Conservation (phyloP, 140 eudicot species). For the Ambrosia hybrid region DNA sequence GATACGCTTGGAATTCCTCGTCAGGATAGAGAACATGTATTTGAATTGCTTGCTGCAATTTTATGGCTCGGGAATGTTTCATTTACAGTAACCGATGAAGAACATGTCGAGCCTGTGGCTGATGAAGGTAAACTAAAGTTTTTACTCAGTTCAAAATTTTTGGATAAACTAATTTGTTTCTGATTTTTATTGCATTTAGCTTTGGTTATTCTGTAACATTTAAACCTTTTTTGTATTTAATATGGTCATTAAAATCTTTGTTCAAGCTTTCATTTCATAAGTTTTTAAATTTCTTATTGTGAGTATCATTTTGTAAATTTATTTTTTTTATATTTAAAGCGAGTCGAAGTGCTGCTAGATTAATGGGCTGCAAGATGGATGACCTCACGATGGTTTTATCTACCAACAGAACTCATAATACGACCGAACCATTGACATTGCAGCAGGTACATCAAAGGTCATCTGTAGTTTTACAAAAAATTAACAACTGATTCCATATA, state of each 20-base stretch:
- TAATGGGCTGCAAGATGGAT: conserved; percentile 64
- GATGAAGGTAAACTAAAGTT: conserved; percentile 64
- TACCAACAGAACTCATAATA: conserved; percentile 42
- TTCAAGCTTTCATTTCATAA: not conserved
- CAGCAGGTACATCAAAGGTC: conserved; percentile 57
- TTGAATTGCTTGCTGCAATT: conserved; percentile 79
- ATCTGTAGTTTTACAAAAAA: too few relatives aligned
- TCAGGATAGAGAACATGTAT: conserved; percentile 62
- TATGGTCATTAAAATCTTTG: not conserved
- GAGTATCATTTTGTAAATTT: not conserved
- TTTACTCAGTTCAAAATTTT: not conserved
- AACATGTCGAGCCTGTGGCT: conserved; percentile 53
- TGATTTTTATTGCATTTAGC: not conserved
- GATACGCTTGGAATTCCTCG: conserved; percentile 40
- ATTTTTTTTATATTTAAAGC: conserved; percentile 51
- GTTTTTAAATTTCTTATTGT: not conserved
- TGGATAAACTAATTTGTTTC: not conserved
- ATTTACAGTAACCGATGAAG: conserved; percentile 57
- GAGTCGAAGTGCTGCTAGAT: conserved; percentile 53
- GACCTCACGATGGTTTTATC: conserved; percentile 61
- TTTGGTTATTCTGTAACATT: not conserved
- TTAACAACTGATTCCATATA: not conserved
- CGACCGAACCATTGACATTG: conserved; percentile 48
- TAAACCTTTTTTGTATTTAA: not conserved
- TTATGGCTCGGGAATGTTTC: conserved; percentile 96